Conservation (phyloP, 495 filamentous ascomycete species). For the Geopyxis carbonaria region DNA sequence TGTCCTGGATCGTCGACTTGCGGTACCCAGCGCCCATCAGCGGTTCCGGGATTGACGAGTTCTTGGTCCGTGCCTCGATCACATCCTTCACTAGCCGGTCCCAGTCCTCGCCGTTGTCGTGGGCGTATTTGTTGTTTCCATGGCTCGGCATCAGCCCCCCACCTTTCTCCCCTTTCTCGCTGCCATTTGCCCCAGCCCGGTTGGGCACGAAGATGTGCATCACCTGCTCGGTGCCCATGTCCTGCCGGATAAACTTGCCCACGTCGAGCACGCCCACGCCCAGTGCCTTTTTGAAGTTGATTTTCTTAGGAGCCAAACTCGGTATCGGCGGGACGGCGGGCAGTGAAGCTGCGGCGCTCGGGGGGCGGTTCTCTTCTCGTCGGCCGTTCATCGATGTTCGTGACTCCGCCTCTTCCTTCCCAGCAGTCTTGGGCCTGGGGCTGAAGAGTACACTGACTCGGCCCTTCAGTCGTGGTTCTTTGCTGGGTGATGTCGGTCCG, state of each 20-base stretch:
- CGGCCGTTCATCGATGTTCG: no score
- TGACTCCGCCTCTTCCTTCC: conserved; percentile 10
- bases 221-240: conserved; percentile 56
- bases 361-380: conserved; percentile 15
- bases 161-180: conserved; percentile 12
- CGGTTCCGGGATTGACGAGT: conserved; percentile 32
- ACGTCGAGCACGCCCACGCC: conserved; percentile 72
- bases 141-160: no score
- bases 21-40: conserved; percentile 11
- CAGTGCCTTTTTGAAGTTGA: conserved; percentile 28
- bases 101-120: conserved; percentile 42
- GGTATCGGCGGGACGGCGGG: conserved; percentile 12
- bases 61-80: conserved; percentile 50
- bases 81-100: conserved; percentile 59
- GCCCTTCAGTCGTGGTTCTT: conserved; percentile 19
- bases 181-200: conserved; percentile 37
- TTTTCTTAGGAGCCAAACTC: conserved; percentile 6
- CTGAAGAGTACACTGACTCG: conserved; percentile 25
- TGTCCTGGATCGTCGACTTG: conserved; percentile 10
- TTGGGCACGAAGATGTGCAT: conserved; percentile 64
- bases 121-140: background rate
- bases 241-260: conserved; percentile 57
- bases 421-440: conserved; percentile 18
- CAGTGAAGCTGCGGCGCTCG: conserved; percentile 5
- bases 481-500: conserved; percentile 9